These are phyloP conservation scores for Aspergillus nanangensis DNA, from an alignment of 495 filamentous ascomycete genomes.

Conservation along the genomic window DNA sequence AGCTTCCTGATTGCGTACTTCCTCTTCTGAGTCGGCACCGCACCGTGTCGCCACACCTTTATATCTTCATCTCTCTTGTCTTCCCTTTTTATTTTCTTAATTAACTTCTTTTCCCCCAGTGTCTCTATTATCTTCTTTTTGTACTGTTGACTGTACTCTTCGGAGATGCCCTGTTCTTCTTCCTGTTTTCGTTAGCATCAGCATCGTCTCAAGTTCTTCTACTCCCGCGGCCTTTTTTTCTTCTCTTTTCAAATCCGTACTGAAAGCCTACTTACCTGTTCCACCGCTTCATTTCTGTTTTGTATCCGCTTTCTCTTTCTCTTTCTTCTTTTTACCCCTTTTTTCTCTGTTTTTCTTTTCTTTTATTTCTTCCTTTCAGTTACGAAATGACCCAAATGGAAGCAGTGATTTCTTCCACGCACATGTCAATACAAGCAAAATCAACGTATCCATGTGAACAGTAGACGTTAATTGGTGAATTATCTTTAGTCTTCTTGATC, in stretches of 20 bases:
- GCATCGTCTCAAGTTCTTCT: constrained; percentile 17
- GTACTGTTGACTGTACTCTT: constrained; percentile 23
- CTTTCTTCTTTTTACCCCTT: constrained; percentile 2
- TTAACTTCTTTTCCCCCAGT: constrained; percentile 7
- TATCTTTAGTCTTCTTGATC: neutral
- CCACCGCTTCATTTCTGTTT: too few relatives aligned
- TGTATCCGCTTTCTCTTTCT: constrained; percentile 1
- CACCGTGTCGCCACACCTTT: neutral
- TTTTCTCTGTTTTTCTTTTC: neutral
- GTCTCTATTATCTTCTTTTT: constrained; percentile 11
- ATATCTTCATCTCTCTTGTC: constrained; percentile 18
- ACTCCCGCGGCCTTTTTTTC: constrained; percentile 11
- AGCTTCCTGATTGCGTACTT: constrained; percentile 92
- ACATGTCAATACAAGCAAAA: neutral
- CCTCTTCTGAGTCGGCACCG: constrained; percentile 68
- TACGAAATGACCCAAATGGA: constrained; percentile 7
- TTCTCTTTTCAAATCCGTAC: constrained; percentile 9
- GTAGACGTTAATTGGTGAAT: constrained; percentile 4
- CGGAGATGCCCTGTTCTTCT: constrained; percentile 16
- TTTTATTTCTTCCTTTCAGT: constrained; percentile 4
- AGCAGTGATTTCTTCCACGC: constrained; percentile 1
- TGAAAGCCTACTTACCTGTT: too few relatives aligned
- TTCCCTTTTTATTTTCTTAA: constrained; percentile 15
- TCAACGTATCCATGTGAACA: neutral
- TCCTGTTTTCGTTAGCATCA: constrained; percentile 13